Evolutionary conservation across 352 stramenopile genomes (phyloP).

Genomic region (Phytophthora vignae): DNA sequence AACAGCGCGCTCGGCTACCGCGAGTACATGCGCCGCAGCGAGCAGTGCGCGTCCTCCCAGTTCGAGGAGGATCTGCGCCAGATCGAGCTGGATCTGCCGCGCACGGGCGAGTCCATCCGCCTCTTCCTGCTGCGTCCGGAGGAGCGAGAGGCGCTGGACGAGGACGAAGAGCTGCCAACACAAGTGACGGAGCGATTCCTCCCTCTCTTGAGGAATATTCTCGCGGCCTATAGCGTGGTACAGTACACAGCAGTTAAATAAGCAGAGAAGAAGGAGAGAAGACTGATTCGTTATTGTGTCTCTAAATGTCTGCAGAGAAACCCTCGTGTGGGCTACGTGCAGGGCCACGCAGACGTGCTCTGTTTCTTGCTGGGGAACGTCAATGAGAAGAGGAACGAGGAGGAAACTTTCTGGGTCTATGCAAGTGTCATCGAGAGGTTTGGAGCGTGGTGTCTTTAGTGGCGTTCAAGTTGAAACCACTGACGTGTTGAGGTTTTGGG

Average conservation of each 20-base stretch:
- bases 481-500: neutral
- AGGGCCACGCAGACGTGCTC: constrained; percentile 76
- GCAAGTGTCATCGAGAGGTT: constrained; percentile 70
- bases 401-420: constrained; percentile 84
- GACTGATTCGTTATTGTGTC: neutral
- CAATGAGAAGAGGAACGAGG: constrained; percentile 42
- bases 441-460: neutral
- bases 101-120: constrained; percentile 59
- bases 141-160: constrained; percentile 14
- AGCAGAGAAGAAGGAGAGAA: neutral
- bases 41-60: constrained; percentile 27
- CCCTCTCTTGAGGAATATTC: constrained; percentile 56
- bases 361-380: constrained; percentile 72
- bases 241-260: neutral
- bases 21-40: constrained; percentile 50
- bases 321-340: constrained; percentile 75
- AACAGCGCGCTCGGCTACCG: constrained; percentile 50
- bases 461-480: neutral
- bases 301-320: constrained; percentile 48
- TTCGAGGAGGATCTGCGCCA: constrained; percentile 71
- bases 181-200: constrained; percentile 44
- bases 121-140: constrained; percentile 53
- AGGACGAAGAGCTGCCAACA: constrained; percentile 30
- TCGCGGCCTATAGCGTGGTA: constrained; percentile 70
- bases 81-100: constrained; percentile 77